Evolutionary conservation across 352 stramenopile genomes (phyloP), one percentile per base, ranked within the genome.

Genomic region (Labyrinthula sp.): DNA sequence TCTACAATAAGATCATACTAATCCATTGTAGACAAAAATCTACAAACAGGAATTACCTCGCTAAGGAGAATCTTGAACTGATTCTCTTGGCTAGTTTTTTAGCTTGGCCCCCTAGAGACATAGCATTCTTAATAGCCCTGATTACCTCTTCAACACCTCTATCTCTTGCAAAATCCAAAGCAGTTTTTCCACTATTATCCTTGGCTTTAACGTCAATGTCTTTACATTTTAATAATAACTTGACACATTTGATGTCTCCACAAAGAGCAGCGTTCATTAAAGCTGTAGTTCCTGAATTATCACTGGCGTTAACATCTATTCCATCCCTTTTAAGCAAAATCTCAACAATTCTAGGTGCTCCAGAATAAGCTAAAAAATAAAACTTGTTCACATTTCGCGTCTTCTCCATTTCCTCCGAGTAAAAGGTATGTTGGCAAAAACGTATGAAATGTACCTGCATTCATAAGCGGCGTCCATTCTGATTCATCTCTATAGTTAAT

Each of bases 241-340:
- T 50, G 14, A 50, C 41, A 7, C 30, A 30, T 22, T 50, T 37
- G 15, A 50, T 14, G 35, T 50, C 48, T 21, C 41, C 41, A 15
- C 30, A 35, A 0, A 50, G 41, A 31, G 41, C 41, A 27, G 48
- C 41, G n/a, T 50, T 21, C 30, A 48, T 45, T 30, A 50, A 50
- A 14, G 41, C 23, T 8, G 41, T 50, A 6, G 41, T 48, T 14
- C 35, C 35, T 6, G 33, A 50, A 17, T 50, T 50, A 2, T 50
- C 41, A 0, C 23, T 48, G 7, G 41, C 41, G 41, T 50, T 50
- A 20, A 50, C 41, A 37, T 50, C 41, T 2, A 50, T n/a, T 14
- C 31, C 41, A 17, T 50, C 41, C 35, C 48, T 30, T 8, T 14
- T 6, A 5, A 50, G 35, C 10, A 50, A 26, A 10, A 55, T 31